Evolutionary conservation across 1,284 basidiomycete species (phyloP).

Genomic region (Microbotryum intermedium): DNA sequence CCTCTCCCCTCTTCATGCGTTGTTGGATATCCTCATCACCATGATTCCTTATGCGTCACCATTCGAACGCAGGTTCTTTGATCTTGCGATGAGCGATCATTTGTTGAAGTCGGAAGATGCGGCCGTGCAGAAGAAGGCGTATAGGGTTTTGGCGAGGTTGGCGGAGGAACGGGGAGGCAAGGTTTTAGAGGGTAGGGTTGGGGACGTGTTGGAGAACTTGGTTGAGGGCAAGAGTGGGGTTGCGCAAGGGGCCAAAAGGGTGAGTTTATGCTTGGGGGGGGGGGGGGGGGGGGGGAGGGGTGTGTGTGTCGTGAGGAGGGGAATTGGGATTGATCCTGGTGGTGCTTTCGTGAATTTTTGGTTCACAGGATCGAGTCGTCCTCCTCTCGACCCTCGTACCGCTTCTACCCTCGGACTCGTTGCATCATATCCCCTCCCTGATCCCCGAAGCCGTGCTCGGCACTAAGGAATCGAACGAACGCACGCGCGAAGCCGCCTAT

Average conservation of each 20-base stretch:
- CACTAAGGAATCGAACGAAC: conserved; percentile 95
- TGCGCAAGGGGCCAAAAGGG: conserved; percentile 78
- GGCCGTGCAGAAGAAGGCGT: conserved; percentile 89
- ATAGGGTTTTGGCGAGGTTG: conserved; percentile 73
- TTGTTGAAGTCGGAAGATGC: conserved; percentile 67
- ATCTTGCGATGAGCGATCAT: conserved; percentile 51
- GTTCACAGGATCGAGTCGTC: conserved; percentile 64
- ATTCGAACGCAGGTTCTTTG: conserved; percentile 55
- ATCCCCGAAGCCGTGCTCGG: conserved; percentile 95
- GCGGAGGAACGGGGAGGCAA: conserved; percentile 50
- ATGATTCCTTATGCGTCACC: conserved; percentile 66
- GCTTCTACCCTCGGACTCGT: conserved; percentile 56
- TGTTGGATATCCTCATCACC: conserved; percentile 81
- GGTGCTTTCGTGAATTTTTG: neutral
- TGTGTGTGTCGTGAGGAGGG: too few relatives aligned
- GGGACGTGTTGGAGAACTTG: conserved; percentile 46
- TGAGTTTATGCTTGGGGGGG: conserved; percentile 41
- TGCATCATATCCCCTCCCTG: conserved; percentile 79
- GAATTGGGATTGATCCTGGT: neutral
- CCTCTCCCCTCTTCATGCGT: conserved; percentile 53
- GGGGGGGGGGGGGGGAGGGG: too few relatives aligned
- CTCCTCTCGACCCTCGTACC: conserved; percentile 68
- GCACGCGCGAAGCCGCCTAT: conserved; percentile 79
- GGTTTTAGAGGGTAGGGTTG: conserved; percentile 45
- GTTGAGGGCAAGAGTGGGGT: conserved; percentile 57